Conservation (phyloP, 2,329 filamentous ascomycete species). For the Colletotrichum camelliae region DNA sequence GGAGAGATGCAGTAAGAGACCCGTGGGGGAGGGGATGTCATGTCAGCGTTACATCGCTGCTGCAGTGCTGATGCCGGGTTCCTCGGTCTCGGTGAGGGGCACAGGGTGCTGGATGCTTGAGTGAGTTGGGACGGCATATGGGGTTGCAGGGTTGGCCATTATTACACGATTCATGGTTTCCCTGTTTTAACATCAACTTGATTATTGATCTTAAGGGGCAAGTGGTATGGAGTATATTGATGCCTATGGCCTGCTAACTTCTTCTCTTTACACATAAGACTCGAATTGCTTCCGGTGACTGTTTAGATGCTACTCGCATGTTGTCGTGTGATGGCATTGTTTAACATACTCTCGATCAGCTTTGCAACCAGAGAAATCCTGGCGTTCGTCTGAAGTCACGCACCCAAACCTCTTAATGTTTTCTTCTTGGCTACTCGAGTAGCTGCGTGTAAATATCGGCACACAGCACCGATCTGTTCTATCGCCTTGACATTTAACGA, state of each 20-base stretch:
- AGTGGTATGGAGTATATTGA: background rate
- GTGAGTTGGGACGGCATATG: background rate
- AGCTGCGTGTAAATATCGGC: background rate
- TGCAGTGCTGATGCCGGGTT: background rate
- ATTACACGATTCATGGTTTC: background rate
- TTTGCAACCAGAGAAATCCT: background rate
- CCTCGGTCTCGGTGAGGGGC: background rate
- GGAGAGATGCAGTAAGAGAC: background rate
- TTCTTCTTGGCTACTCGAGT: background rate
- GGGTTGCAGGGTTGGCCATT: background rate
- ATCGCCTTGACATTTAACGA: background rate
- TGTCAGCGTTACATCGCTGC: background rate
- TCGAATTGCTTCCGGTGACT: background rate
- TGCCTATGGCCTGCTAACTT: background rate
- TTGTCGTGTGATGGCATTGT: background rate
- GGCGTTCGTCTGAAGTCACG: background rate
- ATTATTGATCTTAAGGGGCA: background rate
- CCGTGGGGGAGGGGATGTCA: background rate
- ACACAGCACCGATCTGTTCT: background rate
- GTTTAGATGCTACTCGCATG: background rate
- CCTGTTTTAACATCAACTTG: background rate
- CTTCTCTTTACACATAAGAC: background rate
- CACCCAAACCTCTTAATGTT: background rate
- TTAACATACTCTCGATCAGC: background rate
- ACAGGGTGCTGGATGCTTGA: background rate